Conservation (phyloP, 2,329 filamentous ascomycete genomes). For the Cordyceps cicadae region DNA sequence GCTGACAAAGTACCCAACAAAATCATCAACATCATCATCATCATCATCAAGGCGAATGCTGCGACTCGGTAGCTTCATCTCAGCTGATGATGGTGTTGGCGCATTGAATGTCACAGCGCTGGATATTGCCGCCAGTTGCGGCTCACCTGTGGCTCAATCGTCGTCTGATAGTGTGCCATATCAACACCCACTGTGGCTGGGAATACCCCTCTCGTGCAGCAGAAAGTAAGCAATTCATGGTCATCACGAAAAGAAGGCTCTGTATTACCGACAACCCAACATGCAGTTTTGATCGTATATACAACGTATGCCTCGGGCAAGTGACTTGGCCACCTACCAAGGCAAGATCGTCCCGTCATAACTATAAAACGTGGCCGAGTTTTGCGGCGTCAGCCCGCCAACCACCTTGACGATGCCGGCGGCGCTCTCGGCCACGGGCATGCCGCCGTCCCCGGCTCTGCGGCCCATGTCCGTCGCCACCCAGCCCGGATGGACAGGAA, state of each 20-base stretch:
- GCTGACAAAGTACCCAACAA: too few relatives aligned
- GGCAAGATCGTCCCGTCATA: slow-evolving; percentile 9
- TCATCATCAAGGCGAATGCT: too few relatives aligned
- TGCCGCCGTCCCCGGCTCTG: slow-evolving; percentile 2
- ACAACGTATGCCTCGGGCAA: not conserved
- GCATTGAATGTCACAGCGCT: not conserved
- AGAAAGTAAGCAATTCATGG: not conserved
- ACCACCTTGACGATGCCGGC: slow-evolving; percentile 7
- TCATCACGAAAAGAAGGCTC: not conserved
- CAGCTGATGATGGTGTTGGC: not conserved
- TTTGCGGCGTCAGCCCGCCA: slow-evolving; percentile 1
- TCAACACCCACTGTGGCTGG: too few relatives aligned
- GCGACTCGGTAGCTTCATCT: not conserved
- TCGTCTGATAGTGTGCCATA: too few relatives aligned
- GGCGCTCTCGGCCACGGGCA: slow-evolving; percentile 4
- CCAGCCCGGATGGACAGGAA: slow-evolving; percentile 9
- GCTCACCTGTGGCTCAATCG: too few relatives aligned
- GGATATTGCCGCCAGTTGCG: too few relatives aligned
- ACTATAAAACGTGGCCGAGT: slow-evolving; percentile 10
- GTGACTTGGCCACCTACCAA: not conserved
- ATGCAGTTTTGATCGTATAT: not conserved
- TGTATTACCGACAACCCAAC: not conserved
- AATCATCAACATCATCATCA: too few relatives aligned
- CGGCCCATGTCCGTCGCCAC: slow-evolving; percentile 8
- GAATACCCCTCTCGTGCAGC: too few relatives aligned